Base-by-base conservation (phyloP, 495 filamentous ascomycete species). In the Podospora conica region DNA sequence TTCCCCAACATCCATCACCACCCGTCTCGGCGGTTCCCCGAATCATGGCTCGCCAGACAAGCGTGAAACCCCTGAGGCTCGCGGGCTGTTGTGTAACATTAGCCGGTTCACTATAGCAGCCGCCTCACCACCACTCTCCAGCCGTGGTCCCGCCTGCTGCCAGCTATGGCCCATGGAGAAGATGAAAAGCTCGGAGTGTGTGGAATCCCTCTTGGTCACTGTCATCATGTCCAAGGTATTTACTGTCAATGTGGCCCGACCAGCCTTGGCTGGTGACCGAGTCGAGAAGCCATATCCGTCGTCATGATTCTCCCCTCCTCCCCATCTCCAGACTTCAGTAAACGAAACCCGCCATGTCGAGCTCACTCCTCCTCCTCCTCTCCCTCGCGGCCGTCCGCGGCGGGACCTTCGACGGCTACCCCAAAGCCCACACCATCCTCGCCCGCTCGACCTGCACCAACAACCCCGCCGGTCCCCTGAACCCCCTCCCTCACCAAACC, bases 391-490 rank as follows among this genome's bases (percentile, higher is more conserved):
- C 18, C 5, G 40, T n/a, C 40, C 40, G 40, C 40, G 40, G 1
- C 15, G 40, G 40, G 40, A 48, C 15, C 0, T 48, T 48, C 6
- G 18, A 48, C 40, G 40, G 40, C 1, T 48, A 48, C 15, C 40
- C 40, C 40, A 48, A 48, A 48, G 40, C 40, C 15, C 40, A 48
- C 18, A 2, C n/a, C 40, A 48, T 48, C 40, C 6, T 48, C 40
- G 5, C 40, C 40, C 6, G n/a, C 40, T n/a, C 40, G 6, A 7
- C 33, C 15, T 48, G 40, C 40, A 48, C 40, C 15, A 48, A 70
- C 31, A 60, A 73, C 55, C 69, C 68, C 4, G 70, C 68, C 1
- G 72, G 73, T 1, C 73, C 69, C 12, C 57, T 74, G 20, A 65
- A 64, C 22, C 66, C 63, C 0, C 60, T 27, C 1, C 25, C 24